Base-by-base conservation (phyloP, 371 early-diverging fungal genomes). In the Mucor plumbeus region DNA sequence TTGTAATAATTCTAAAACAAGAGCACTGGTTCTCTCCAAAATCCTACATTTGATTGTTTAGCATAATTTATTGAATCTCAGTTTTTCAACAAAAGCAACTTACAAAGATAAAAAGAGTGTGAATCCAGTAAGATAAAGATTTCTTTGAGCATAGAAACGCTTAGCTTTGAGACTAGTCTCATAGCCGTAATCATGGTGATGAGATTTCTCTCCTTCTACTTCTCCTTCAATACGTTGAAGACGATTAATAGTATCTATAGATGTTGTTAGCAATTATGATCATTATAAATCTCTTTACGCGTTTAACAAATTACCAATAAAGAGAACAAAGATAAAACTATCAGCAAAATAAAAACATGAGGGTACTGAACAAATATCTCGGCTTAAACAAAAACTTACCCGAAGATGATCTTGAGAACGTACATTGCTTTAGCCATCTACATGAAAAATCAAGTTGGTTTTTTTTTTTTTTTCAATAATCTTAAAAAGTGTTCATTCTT, bases 61-160 rank as follows among this genome's bases (percentile, higher is more conserved):
- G 15, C 14, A 43, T 43, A 3, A 14, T 43, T 14, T n/a, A 4
- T 43, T 14, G 5, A 21, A 21, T 48, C 17, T 17, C 14, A 48
- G 33, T 26, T 1, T 1, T 26, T 26, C 26, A 10, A 40, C 38
- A 38, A 11, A 9, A 38, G 38, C 38, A 38, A 62, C 76, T 70
- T 81, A 83, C 82, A 94, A 77, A 0, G 93, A 93, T 61, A 95
- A 77, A 69, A 94, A 93, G 55, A 95, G 78, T 6, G 94, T 93
- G 68, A 92, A 92, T 8, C 94, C 95, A 38, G 94, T 94, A 67
- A 95, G 75, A 61, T 95, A 95, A 78, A 94, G 84, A 77, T 95
- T 95, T 74, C 95, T 87, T 79, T 95, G 95, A 41, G 91, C 88
- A 56, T 94, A 92, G 69, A 95, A 93, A 71, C 87, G 85, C 64